These are phyloP conservation scores for Endotrypanum monterogeii DNA, from an alignment of 208 protist genomes.

Conservation along the genomic window DNA sequence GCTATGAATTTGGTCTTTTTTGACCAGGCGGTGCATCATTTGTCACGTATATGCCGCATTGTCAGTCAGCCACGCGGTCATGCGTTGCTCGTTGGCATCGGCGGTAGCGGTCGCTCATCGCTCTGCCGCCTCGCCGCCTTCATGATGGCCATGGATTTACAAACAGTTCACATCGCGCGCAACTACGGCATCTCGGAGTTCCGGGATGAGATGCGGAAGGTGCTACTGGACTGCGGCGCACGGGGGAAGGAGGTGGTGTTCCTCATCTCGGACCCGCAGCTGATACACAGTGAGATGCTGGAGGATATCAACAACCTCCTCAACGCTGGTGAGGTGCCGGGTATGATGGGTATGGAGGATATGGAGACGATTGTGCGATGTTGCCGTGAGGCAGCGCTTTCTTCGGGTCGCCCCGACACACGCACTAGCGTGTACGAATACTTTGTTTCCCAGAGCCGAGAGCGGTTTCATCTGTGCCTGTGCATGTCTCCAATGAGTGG, in stretches of 20 bases:
- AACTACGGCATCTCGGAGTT: slow-evolving; percentile 94
- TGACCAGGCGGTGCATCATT: slow-evolving; percentile 94
- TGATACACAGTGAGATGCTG: slow-evolving; percentile 93
- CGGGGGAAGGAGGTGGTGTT: slow-evolving; percentile 92
- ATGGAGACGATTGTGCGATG: slow-evolving; percentile 91
- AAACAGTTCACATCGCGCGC: slow-evolving; percentile 89
- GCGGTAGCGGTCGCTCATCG: slow-evolving; percentile 95
- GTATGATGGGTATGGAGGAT: slow-evolving; percentile 95
- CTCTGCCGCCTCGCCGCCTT: slow-evolving; percentile 93
- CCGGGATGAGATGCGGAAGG: slow-evolving; percentile 93
- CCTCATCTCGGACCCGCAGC: slow-evolving; percentile 94
- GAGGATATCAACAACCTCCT: slow-evolving; percentile 98
- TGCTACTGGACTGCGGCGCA: slow-evolving; percentile 80
- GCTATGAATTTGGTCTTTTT: slow-evolving; percentile 97
- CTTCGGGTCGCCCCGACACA: slow-evolving; percentile 86
- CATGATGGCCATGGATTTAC: slow-evolving; percentile 91
- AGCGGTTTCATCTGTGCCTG: slow-evolving; percentile 95
- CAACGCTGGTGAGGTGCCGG: slow-evolving; percentile 97
- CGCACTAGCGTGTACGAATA: slow-evolving; percentile 88
- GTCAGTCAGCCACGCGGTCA: slow-evolving; percentile 96
- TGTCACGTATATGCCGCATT: slow-evolving; percentile 95
- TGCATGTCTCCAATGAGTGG: slow-evolving; percentile 96
- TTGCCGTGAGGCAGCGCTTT: slow-evolving; percentile 65
- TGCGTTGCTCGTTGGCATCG: slow-evolving; percentile 96
- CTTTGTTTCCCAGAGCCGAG: slow-evolving; percentile 93